Base-by-base conservation (phyloP, 106 monocot genomes). In the Platanthera guangdongensis region DNA sequence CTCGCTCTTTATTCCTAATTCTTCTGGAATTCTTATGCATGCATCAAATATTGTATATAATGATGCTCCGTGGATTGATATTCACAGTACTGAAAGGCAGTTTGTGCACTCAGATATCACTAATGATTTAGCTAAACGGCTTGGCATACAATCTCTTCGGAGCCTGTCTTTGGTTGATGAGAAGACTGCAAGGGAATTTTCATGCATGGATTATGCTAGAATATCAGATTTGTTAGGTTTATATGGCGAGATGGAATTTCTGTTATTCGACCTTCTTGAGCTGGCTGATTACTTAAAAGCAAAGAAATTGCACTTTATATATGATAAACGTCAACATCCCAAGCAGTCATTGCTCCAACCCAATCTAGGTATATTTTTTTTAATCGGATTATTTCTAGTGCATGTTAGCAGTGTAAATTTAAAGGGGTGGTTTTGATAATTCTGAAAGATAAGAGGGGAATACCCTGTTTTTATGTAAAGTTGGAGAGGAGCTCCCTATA, bases 21-120 rank as follows among this genome's bases (percentile, higher is more conserved):
- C 81, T 73, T 85, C 69, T 79, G 89, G 97, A 30, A 32, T 83
- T 79, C 79, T 97, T 52, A 75, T 79, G 82, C 81, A 83, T 77
- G 55, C 82, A 46, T 65, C 63, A 15, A 82, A 81, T 84, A 87
- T 96, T 79, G 84, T 96, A 19, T 96, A 96, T 67, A 90, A 96
- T 81, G 96, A 96, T 93, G 96, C 93, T 47, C 96, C 96, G 64
- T 96, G 95, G 95, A 87, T 96, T 89, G 85, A 87, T 47, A 86
- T 81, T 72, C 83, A 64, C 76, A 68, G 8, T 73, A 77, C 69
- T 72, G 68, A 74, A 49, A 91, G 89, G 55, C 65, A 86, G 59
- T 91, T 94, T 81, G 80, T 91, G 19, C 97, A 97, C 72, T 78
- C 87, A 57, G 81, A 77, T 81, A 91, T 97, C 76, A 79, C 80